phyloP scores from a whole-genome alignment of 75 land plant genomes.

The Ceratopteris richardii region DNA sequence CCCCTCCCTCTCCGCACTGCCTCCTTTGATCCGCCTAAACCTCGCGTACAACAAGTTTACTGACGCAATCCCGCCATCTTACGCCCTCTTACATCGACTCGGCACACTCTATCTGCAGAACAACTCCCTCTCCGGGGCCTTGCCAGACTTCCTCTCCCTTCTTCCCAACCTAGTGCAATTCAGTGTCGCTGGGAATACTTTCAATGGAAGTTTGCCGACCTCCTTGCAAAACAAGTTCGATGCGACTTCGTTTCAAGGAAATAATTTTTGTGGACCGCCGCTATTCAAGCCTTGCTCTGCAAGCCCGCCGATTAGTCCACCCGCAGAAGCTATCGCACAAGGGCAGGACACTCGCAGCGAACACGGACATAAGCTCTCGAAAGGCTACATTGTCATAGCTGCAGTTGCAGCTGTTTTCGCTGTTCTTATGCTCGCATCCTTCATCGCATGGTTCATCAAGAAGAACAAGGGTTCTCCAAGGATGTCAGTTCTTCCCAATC shows the following conservation, averaged over 20 bases:
- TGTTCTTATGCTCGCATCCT: too few relatives aligned
- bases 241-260: slow-evolving; percentile 21
- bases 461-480: too few relatives aligned
- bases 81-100: slow-evolving; percentile 34
- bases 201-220: slow-evolving; percentile 37
- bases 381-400: slow-evolving; percentile 8
- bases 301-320: too few relatives aligned
- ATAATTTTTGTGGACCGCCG: slow-evolving; percentile 22
- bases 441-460: too few relatives aligned
- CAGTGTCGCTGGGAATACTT: slow-evolving; percentile 43
- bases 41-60: slow-evolving; percentile 43
- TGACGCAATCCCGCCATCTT: slow-evolving; percentile 43
- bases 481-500: too few relatives aligned
- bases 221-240: slow-evolving; percentile 11
- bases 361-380: neutral
- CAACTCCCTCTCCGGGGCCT: slow-evolving; percentile 47
- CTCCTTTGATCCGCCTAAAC: slow-evolving; percentile 18
- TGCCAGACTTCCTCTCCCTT: slow-evolving; percentile 31
- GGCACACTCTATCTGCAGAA: slow-evolving; percentile 40
- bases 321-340: neutral
- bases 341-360: slow-evolving; percentile 5
- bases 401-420: neutral
- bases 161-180: slow-evolving; percentile 25
- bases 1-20: slow-evolving; percentile 24
- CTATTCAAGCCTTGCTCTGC: too few relatives aligned